Conservation (phyloP, 2,329 filamentous ascomycete species). For the Fusarium tanahbumbuense region DNA sequence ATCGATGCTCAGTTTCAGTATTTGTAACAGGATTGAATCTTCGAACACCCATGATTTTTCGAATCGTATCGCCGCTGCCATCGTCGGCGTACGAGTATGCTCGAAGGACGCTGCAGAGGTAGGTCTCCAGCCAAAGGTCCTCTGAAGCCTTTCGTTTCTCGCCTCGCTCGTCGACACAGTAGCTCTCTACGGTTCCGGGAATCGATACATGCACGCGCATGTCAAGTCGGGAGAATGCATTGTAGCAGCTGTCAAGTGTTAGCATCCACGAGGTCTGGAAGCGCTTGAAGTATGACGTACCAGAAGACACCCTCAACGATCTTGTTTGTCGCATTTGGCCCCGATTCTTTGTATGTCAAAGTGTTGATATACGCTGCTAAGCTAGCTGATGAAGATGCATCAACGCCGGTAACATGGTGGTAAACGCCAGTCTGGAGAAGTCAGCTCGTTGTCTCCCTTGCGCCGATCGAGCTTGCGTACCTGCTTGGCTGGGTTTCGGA, state of each 20-base stretch:
- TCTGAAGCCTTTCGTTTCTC: conserved; percentile 95
- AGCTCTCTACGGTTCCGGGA: conserved; percentile 94
- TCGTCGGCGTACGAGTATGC: conserved; percentile 98
- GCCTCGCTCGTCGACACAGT: conserved; percentile 95
- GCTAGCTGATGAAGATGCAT: conserved; percentile 97
- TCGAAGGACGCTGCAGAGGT: conserved; percentile 91
- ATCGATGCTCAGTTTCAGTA: conserved; percentile 97
- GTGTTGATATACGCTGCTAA: conserved; percentile 98
- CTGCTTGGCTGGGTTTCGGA: conserved; percentile 68
- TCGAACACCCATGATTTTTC: conserved; percentile 96
- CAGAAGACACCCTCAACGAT: conserved; percentile 96
- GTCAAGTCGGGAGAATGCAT: conserved; percentile 96
- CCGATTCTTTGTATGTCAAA: conserved; percentile 87
- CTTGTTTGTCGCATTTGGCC: conserved; percentile 78
- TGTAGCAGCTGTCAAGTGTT: conserved; percentile 77
- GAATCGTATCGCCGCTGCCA: conserved; percentile 91
- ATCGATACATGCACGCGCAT: conserved; percentile 99
- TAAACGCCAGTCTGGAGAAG: conserved; percentile 82
- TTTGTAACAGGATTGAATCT: conserved; percentile 98
- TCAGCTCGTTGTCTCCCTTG: conserved; percentile 39
- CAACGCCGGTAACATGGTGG: conserved; percentile 96
- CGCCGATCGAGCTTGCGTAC: conserved; percentile 50
- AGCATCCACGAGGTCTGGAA: conserved; percentile 41
- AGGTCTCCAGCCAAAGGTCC: conserved; percentile 96
- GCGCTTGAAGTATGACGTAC: conserved; percentile 59